These are phyloP conservation scores for Hamamelis virginiana DNA, from an alignment of 164 flowering plant genomes.

Conservation along the genomic window DNA sequence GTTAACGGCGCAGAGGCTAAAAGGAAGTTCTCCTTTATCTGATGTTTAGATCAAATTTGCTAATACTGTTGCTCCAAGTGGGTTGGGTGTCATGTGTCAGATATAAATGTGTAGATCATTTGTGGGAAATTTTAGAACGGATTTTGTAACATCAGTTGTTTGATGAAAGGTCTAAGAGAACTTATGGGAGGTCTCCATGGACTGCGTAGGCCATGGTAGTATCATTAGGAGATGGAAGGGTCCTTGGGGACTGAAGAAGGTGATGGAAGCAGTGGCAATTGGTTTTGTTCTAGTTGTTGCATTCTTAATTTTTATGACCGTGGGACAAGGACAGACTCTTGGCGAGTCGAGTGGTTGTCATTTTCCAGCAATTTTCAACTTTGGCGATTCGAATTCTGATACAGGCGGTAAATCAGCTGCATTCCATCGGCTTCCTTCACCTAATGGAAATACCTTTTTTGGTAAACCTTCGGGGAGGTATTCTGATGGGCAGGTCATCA, in stretches of 20 bases:
- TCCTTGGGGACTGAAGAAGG: slow-evolving; percentile 1
- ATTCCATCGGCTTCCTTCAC: slow-evolving; percentile 17
- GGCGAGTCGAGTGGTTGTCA: slow-evolving; percentile 5
- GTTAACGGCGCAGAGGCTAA: too few species aligned
- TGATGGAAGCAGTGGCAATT: not conserved
- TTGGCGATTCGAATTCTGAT: slow-evolving; percentile 53
- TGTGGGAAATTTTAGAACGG: too few species aligned
- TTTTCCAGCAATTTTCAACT: slow-evolving; percentile 46
- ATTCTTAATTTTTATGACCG: not conserved
- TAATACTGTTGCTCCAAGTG: too few species aligned
- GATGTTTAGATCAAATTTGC: too few species aligned
- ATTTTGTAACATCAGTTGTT: not conserved
- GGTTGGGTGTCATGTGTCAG: too few species aligned
- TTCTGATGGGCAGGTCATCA: slow-evolving; percentile 39
- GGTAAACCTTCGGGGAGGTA: slow-evolving; percentile 29
- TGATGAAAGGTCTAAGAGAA: not conserved
- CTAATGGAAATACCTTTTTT: slow-evolving; percentile 32
- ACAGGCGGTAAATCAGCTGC: slow-evolving; percentile 35
- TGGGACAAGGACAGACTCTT: not conserved
- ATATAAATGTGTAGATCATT: too few species aligned
- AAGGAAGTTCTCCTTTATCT: too few species aligned
- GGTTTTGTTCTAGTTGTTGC: not conserved
- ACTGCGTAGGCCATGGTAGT: not conserved
- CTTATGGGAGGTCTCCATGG: slow-evolving; percentile 6
- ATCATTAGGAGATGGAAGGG: not conserved